Evolutionary conservation across 2,329 filamentous ascomycete species (phyloP).

Genomic region (Geosmithia putterillii): DNA sequence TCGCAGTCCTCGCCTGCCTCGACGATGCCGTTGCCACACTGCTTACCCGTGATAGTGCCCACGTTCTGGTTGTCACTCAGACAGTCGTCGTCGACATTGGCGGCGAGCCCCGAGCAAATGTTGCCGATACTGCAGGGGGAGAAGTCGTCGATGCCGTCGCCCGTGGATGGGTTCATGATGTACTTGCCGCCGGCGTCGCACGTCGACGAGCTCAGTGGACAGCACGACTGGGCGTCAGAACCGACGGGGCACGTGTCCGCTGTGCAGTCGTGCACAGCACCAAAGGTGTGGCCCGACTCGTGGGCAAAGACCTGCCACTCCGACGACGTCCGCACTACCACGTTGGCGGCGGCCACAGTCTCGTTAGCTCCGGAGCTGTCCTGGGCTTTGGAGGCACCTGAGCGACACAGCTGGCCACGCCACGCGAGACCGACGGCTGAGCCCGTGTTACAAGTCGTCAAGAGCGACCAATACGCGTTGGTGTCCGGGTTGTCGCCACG

Average conservation of each 20-base stretch:
- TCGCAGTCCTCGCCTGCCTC: constrained; percentile 92
- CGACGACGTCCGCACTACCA: constrained; percentile 69
- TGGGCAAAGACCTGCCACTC: constrained; percentile 97
- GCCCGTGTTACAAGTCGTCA: constrained; percentile 71
- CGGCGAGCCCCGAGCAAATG: constrained; percentile 76
- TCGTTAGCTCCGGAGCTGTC: constrained; percentile 41
- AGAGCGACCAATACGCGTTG: constrained; percentile 88
- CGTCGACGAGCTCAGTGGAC: constrained; percentile 52
- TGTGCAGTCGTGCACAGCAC: constrained; percentile 88
- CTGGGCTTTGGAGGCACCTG: constrained; percentile 38
- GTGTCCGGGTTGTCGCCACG: constrained; percentile 62
- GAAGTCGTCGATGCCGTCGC: constrained; percentile 60
- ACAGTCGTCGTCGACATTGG: constrained; percentile 65
- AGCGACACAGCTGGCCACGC: constrained; percentile 74
- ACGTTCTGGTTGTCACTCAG: constrained; percentile 79
- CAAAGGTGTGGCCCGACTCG: constrained; percentile 88
- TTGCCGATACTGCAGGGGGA: constrained; percentile 87
- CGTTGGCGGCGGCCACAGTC: constrained; percentile 75
- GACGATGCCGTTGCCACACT: constrained; percentile 96
- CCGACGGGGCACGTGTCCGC: constrained; percentile 54
- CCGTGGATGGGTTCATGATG: constrained; percentile 94
- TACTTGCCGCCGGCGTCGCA: constrained; percentile 71
- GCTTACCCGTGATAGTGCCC: constrained; percentile 65
- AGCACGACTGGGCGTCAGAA: constrained; percentile 49
- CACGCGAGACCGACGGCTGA: constrained; percentile 85